Conservation (phyloP, 257 asterid species). For the Hygrophila difformis region DNA sequence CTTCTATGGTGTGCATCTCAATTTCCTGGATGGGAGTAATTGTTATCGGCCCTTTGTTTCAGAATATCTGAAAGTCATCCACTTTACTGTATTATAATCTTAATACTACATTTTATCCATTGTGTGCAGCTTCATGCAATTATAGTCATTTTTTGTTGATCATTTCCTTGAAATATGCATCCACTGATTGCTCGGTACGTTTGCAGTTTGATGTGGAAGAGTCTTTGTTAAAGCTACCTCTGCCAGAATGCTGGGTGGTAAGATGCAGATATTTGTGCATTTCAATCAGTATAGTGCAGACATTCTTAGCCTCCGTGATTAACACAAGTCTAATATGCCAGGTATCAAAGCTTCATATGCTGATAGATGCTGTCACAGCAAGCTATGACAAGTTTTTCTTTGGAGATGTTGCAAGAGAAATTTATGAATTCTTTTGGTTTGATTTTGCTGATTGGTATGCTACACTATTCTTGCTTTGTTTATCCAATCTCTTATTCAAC, state of each 20-base stretch:
- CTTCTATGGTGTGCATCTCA: constrained; percentile 1
- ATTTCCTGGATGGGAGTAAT: constrained; percentile 12
- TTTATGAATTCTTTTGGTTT: constrained; percentile 93
- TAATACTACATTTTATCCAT: too few relatives aligned
- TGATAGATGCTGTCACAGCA: constrained; percentile 64
- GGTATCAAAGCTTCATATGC: constrained; percentile 88
- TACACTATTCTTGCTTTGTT: constrained; percentile 1
- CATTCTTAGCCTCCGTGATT: neutral
- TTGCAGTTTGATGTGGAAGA: constrained; percentile 68
- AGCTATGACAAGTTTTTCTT: constrained; percentile 86
- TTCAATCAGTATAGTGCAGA: too few relatives aligned
- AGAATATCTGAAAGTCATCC: too few relatives aligned
- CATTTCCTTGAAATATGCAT: constrained; percentile 13
- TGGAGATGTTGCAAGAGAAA: constrained; percentile 89
- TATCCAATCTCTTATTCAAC: constrained; percentile 11
- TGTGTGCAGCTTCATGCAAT: too few relatives aligned
- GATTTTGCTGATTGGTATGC: constrained; percentile 96
- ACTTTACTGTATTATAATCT: too few relatives aligned
- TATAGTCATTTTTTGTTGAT: neutral
- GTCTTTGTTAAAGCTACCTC: constrained; percentile 54
- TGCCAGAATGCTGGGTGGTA: constrained; percentile 99
- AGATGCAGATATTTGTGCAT: too few relatives aligned
- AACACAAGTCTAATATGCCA: constrained; percentile 23
- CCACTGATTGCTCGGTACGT: constrained; percentile 11
- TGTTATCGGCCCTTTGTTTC: too few relatives aligned